A percentile compares a stretch with the other conserved stretches of the same genome.
Conservation (phyloP, 2,329 filamentous ascomycete species). For the Cladosporium sp. region DNA sequence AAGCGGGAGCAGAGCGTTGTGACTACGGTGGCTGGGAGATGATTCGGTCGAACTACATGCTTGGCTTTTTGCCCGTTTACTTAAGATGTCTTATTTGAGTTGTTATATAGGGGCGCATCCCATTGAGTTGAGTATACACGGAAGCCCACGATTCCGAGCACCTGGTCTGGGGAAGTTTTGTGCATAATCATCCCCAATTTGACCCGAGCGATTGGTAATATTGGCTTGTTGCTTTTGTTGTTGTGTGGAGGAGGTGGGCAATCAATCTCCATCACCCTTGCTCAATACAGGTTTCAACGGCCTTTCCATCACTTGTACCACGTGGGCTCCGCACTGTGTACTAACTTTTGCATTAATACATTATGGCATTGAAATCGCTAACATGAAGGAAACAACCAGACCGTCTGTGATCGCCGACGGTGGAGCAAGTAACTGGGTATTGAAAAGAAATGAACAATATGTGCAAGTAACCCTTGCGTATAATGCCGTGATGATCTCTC, state of each 20-base stretch:
- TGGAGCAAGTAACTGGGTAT: not conserved
- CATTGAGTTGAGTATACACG: not conserved
- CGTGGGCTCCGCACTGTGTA: too few species aligned
- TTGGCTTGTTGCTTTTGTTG: too few species aligned
- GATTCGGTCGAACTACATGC: not conserved
- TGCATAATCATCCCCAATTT: too few species aligned
- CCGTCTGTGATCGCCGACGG: not conserved
- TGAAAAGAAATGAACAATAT: conserved; percentile 1
- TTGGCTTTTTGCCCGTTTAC: not conserved
- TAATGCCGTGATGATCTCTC: not conserved
- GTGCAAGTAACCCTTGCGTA: not conserved
- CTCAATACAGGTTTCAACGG: too few species aligned
- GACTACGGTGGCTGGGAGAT: not conserved
- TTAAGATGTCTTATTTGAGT: not conserved
- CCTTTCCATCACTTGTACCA: too few species aligned
- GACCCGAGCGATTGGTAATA: too few species aligned
- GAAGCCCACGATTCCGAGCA: not conserved
- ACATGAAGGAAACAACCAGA: not conserved
- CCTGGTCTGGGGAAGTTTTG: too few species aligned
- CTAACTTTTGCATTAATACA: not conserved
- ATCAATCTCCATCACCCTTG: too few species aligned
- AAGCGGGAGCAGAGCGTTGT: not conserved
- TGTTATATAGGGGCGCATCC: not conserved
- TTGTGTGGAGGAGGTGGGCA: too few species aligned
- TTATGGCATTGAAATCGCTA: not conserved